A percentile compares a stretch with the other conserved stretches of the same genome.
Evolutionary conservation across 352 stramenopile species (phyloP).

Genomic region (Aphanomyces euteiches): DNA sequence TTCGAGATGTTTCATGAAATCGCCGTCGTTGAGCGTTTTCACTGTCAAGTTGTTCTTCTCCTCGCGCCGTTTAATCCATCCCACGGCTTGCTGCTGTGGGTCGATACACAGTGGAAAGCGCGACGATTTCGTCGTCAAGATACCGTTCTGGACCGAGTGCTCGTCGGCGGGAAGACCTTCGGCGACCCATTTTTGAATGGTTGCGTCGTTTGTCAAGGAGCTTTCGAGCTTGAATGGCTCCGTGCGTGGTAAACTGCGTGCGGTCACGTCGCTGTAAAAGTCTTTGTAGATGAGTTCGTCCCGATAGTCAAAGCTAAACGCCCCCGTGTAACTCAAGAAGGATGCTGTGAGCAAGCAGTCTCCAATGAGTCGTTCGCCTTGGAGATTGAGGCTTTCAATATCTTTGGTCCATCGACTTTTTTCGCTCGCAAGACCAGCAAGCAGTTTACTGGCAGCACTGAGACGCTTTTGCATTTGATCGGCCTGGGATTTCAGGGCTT

Average conservation of each 20-base stretch:
- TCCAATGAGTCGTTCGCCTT: slow-evolving; percentile 83
- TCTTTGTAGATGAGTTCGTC: slow-evolving; percentile 86
- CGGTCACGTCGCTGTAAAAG: slow-evolving; percentile 82
- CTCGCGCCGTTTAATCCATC: slow-evolving; percentile 96
- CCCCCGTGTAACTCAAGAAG: slow-evolving; percentile 88
- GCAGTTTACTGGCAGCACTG: slow-evolving; percentile 88
- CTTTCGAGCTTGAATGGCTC: slow-evolving; percentile 84
- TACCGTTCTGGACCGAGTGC: slow-evolving; percentile 94
- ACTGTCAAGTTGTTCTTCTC: slow-evolving; percentile 90
- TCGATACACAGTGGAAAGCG: slow-evolving; percentile 95
- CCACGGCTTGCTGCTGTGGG: slow-evolving; percentile 93
- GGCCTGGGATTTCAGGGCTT: slow-evolving; percentile 87
- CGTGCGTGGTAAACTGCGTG: slow-evolving; percentile 77
- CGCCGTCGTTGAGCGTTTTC: slow-evolving; percentile 89
- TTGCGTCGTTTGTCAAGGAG: slow-evolving; percentile 91
- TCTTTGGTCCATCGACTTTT: slow-evolving; percentile 90
- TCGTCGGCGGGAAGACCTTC: slow-evolving; percentile 92
- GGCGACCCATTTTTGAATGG: slow-evolving; percentile 91
- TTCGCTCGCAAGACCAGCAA: slow-evolving; percentile 89
- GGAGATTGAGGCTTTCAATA: slow-evolving; percentile 78
- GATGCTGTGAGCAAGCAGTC: slow-evolving; percentile 88
- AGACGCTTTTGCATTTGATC: slow-evolving; percentile 95
- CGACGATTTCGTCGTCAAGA: slow-evolving; percentile 91
- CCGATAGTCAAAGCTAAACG: slow-evolving; percentile 89
- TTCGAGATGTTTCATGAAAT: slow-evolving; percentile 96